phyloP scores from a whole-genome alignment of 768 basidiomycete genomes.

The Agaricus subrufescens region DNA sequence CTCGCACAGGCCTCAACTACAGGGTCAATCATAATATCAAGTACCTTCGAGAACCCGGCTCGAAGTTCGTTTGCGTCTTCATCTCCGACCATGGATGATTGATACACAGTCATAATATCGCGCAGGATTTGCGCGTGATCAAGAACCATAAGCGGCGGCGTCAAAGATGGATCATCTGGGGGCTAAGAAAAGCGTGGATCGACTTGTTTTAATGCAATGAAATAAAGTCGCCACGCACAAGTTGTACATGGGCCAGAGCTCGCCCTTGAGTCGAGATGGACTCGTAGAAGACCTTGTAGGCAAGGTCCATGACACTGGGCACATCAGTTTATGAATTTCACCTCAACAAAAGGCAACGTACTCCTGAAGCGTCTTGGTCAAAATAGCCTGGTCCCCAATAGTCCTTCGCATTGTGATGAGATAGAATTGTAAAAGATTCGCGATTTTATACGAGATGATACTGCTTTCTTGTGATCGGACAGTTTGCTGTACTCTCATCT shows the following conservation, averaged over 20 bases:
- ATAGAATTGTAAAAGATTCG: conserved; percentile 95
- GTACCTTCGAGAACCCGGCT: conserved; percentile 59
- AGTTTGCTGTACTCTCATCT: conserved; percentile 92
- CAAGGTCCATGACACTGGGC: conserved; percentile 69
- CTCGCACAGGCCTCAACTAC: conserved; percentile 69
- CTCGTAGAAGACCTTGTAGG: conserved; percentile 84
- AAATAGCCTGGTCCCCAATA: conserved; percentile 76
- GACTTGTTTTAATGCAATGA: neutral
- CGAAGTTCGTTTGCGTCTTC: conserved; percentile 38
- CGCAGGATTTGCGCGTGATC: conserved; percentile 82
- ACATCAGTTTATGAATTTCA: neutral
- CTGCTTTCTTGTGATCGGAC: conserved; percentile 91
- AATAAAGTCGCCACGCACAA: conserved; percentile 34
- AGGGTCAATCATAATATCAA: conserved; percentile 85
- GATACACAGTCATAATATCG: conserved; percentile 87
- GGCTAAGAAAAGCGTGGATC: conserved; percentile 39
- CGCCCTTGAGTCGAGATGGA: conserved; percentile 83
- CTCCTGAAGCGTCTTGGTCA: conserved; percentile 79
- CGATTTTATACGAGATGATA: conserved; percentile 88
- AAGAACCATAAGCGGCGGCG: conserved; percentile 73
- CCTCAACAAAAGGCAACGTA: conserved; percentile 28
- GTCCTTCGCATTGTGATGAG: conserved; percentile 89
- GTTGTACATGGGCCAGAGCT: conserved; percentile 45
- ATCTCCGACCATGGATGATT: conserved; percentile 75
- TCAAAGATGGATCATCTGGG: conserved; percentile 61